These are phyloP conservation scores for Macrophomina phaseolina DNA, from an alignment of 2,329 filamentous ascomycete species.

Conservation along the genomic window DNA sequence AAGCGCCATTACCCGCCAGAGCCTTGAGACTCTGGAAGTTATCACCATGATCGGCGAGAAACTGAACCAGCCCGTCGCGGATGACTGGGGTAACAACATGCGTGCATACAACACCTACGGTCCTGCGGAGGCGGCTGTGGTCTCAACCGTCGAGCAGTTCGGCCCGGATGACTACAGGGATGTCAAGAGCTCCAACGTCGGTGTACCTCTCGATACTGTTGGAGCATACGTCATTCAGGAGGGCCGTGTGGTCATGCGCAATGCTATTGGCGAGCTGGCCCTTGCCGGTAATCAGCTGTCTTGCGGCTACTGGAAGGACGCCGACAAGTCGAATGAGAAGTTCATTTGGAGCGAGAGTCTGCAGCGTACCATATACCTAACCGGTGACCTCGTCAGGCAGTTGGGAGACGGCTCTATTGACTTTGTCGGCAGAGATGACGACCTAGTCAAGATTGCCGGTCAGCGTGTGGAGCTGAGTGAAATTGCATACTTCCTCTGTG, in stretches of 20 bases:
- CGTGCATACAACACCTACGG: slow-evolving; percentile 49
- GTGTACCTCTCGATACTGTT: slow-evolving; percentile 38
- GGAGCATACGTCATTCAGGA: slow-evolving; percentile 30
- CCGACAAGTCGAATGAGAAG: slow-evolving; percentile 38
- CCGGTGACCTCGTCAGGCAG: slow-evolving; percentile 30
- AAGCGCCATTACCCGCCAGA: slow-evolving; percentile 35
- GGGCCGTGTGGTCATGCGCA: slow-evolving; percentile 33
- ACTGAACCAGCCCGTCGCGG: slow-evolving; percentile 29
- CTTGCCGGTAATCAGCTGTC: slow-evolving; percentile 46
- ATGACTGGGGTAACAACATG: slow-evolving; percentile 44
- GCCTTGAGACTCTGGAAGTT: slow-evolving; percentile 29
- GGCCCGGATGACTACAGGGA: slow-evolving; percentile 31
- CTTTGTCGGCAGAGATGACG: slow-evolving; percentile 30
- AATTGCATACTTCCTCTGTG: slow-evolving; percentile 27
- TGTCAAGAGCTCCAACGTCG: slow-evolving; percentile 39
- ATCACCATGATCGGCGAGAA: slow-evolving; percentile 32
- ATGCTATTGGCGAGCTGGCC: slow-evolving; percentile 42
- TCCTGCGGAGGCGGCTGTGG: slow-evolving; percentile 45
- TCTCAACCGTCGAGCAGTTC: slow-evolving; percentile 37
- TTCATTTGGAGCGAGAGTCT: slow-evolving; percentile 38
- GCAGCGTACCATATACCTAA: slow-evolving; percentile 26
- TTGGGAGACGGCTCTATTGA: slow-evolving; percentile 29
- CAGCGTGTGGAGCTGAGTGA: slow-evolving; percentile 30
- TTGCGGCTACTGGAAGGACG: slow-evolving; percentile 40
- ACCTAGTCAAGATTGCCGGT: slow-evolving; percentile 30